Evolutionary conservation across 805 yeast species (phyloP).

Genomic region (Henningerozyma blattae): DNA sequence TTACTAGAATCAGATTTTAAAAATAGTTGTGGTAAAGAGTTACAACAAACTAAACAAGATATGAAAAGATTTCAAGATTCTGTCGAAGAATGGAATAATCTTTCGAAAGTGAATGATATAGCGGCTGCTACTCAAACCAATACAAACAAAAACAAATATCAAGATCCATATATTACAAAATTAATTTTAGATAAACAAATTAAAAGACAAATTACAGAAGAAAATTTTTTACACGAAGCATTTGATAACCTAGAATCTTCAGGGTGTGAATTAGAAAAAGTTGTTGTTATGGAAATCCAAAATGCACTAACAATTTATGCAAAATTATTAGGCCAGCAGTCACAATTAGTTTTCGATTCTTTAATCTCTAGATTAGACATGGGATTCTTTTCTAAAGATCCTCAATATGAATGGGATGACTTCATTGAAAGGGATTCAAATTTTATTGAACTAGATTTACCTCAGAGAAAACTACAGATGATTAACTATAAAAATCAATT

Average conservation of each 20-base stretch:
- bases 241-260: slow-evolving; percentile 76
- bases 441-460: slow-evolving; percentile 52
- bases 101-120: not conserved
- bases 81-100: slow-evolving; percentile 40
- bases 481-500: slow-evolving; percentile 56
- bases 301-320: slow-evolving; percentile 67
- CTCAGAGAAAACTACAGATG: slow-evolving; percentile 50
- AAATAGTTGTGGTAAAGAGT: slow-evolving; percentile 59
- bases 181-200: slow-evolving; percentile 63
- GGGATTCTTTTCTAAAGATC: slow-evolving; percentile 67
- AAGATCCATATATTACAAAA: slow-evolving; percentile 78
- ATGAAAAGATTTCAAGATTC: slow-evolving; percentile 45
- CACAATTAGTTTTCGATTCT: slow-evolving; percentile 56
- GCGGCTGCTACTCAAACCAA: not conserved
- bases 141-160: slow-evolving; percentile 7
- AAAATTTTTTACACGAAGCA: slow-evolving; percentile 81
- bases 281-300: slow-evolving; percentile 80
- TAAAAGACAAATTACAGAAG: slow-evolving; percentile 68
- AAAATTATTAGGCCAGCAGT: slow-evolving; percentile 58
- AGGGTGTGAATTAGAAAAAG: slow-evolving; percentile 80
- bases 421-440: slow-evolving; percentile 63
- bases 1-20: slow-evolving; percentile 76
- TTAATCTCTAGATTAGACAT: slow-evolving; percentile 53
- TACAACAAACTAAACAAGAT: slow-evolving; percentile 48
- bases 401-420: slow-evolving; percentile 80